Conservation (phyloP, 352 stramenopile genomes). For the Phytophthora sp. region DNA sequence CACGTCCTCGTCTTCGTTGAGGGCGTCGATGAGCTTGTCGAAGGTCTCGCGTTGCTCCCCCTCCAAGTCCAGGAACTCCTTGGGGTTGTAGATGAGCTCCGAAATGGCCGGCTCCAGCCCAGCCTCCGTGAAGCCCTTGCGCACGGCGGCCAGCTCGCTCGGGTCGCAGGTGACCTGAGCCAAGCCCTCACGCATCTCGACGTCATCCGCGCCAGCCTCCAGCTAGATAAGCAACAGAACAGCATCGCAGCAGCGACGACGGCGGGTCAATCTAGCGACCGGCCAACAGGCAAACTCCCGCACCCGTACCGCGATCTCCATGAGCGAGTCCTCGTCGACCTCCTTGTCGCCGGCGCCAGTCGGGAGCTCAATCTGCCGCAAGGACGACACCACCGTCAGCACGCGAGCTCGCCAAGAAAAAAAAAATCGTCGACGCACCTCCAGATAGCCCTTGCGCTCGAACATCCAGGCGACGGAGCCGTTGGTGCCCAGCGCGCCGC, state of each 20-base stretch:
- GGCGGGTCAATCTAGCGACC: too few relatives aligned
- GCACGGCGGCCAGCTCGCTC: slow-evolving; percentile 65
- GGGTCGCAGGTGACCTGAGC: slow-evolving; percentile 79
- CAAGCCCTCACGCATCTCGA: slow-evolving; percentile 65
- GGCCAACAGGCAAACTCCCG: background rate
- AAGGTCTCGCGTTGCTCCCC: slow-evolving; percentile 60
- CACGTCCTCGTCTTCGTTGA: slow-evolving; percentile 84
- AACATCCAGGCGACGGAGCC: slow-evolving; percentile 88
- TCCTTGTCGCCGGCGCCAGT: slow-evolving; percentile 14
- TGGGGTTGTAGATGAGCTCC: slow-evolving; percentile 84
- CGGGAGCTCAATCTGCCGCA: slow-evolving; percentile 45
- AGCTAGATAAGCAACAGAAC: slow-evolving; percentile 38
- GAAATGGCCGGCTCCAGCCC: slow-evolving; percentile 72
- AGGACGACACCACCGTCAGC: too few relatives aligned
- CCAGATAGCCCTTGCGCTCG: slow-evolving; percentile 83
- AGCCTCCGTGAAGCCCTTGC: slow-evolving; percentile 54
- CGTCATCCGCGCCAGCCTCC: slow-evolving; percentile 72
- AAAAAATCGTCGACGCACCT: slow-evolving; percentile 41
- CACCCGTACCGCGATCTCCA: slow-evolving; percentile 66
- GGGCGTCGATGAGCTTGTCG: slow-evolving; percentile 77
- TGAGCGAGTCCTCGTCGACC: slow-evolving; percentile 74
- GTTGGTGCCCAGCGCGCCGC: slow-evolving; percentile 70
- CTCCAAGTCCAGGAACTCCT: slow-evolving; percentile 75
- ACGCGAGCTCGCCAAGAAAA: too few relatives aligned
- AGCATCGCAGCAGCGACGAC: background rate